phyloP scores from a whole-genome alignment of 2,329 filamentous ascomycete genomes.

The Aspergillus ustus region DNA sequence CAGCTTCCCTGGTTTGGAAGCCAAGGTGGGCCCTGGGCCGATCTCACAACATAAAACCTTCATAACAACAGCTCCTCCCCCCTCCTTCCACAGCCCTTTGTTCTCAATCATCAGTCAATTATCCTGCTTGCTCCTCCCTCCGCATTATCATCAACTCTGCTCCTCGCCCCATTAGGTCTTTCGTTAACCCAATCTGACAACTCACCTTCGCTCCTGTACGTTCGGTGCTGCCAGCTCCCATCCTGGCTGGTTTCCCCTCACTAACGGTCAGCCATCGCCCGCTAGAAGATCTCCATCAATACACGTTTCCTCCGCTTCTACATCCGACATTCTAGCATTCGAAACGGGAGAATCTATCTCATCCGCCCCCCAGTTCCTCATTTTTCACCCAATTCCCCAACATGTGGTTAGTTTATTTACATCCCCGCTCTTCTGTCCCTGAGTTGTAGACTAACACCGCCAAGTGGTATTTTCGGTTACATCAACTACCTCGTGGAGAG shows the following conservation, averaged over 20 bases:
- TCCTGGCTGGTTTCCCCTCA: conserved; percentile 1
- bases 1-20: conserved; percentile 31
- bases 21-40: conserved; percentile 32
- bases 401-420: conserved; percentile 40
- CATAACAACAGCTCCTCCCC: conserved; percentile 31
- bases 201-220: not conserved
- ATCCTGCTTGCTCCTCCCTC: conserved; percentile 8
- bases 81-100: conserved; percentile 27
- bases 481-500: conserved; percentile 99
- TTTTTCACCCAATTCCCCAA: conserved; percentile 17
- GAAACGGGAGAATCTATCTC: not conserved
- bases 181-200: conserved; percentile 10
- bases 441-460: conserved; percentile 21
- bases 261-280: not conserved
- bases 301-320: conserved; percentile 1
- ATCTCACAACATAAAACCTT: conserved; percentile 34
- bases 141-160: conserved; percentile 4
- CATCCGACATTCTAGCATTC: not conserved
- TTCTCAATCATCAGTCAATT: conserved; percentile 16
- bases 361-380: not conserved
- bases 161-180: not conserved
- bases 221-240: not conserved
- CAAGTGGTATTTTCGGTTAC: conserved; percentile 72
- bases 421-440: not conserved
- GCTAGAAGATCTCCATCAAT: not conserved